phyloP scores from a whole-genome alignment of 805 yeast genomes.

The Saturnispora sanitii region DNA sequence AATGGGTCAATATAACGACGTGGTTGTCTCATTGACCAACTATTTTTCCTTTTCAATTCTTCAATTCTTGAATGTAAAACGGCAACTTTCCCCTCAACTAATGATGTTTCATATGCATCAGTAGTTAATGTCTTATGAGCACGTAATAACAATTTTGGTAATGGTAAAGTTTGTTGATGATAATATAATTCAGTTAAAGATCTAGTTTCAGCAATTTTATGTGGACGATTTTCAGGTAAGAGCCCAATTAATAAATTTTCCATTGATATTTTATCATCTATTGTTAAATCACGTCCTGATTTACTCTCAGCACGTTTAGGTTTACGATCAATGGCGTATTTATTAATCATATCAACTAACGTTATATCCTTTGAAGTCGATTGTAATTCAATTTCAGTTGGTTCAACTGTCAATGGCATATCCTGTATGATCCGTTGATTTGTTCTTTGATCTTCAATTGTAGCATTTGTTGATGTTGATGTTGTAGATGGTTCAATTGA shows the following conservation, averaged over 20 bases:
- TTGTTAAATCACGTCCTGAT: constrained; percentile 25
- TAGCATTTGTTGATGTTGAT: background rate
- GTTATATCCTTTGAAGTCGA: background rate
- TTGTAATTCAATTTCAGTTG: background rate
- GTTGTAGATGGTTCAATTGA: background rate
- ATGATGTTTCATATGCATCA: constrained; percentile 72
- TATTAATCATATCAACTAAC: constrained; percentile 20
- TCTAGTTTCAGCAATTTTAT: constrained; percentile 44
- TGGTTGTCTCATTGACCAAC: constrained; percentile 91
- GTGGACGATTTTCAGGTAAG: constrained; percentile 43
- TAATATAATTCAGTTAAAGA: constrained; percentile 82
- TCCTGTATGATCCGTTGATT: background rate
- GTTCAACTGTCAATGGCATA: background rate
- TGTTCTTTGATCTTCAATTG: background rate
- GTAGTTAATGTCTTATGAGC: constrained; percentile 83
- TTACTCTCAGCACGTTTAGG: constrained; percentile 24
- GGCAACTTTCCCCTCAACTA: constrained; percentile 84
- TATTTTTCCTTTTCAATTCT: constrained; percentile 74
- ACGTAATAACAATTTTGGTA: constrained; percentile 69
- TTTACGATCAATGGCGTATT: constrained; percentile 16
- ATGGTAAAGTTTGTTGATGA: constrained; percentile 78
- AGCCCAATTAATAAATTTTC: constrained; percentile 36
- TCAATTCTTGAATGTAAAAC: constrained; percentile 87
- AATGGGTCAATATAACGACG: constrained; percentile 61
- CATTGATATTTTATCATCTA: constrained; percentile 32